Base-by-base conservation (phyloP, 371 early-diverging fungal species). In the Mortierella sp. region DNA sequence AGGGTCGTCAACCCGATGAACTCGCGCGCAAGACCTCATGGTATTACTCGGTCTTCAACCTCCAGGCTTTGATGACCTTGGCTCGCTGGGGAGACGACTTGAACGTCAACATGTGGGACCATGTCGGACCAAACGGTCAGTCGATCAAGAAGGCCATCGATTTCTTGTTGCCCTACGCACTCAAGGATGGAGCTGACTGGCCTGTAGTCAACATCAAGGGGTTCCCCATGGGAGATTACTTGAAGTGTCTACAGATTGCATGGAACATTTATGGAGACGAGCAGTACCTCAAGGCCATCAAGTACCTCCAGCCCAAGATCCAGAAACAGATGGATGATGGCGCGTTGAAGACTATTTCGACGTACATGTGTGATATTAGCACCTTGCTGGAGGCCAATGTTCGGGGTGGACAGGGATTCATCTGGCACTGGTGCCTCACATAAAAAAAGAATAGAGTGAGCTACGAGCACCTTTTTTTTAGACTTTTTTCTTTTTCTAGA, bases 121-220 rank as follows among this genome's bases (percentile, higher is more conserved):
- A 89, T 75, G 54, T 77, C 48, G 87, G 88, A 0, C 81, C 82
- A 14, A 79, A 88, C 52, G 89, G 90, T 26, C 89, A 89, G 58
- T 80, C 87, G 47, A 83, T 90, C 52, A 83, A 87, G 57, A 78
- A 79, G 55, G 92, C 92, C 0, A 63, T 93, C 55, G 90, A 93
- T 58, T 92, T 82, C 75, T 68, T 93, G 80, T 63, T 91, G 44
- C 90, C 91, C 0, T 88, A 85, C 82, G 89, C 91, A 13, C 55
- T 80, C 70, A 65, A 79, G 13, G 84, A 88, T 73, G 91, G 90
- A 14, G 60, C 81, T 1, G 81, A 76, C 3, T 92, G 92, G 92
- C 83, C 87, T 2, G 88, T 83, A 38, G 16, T 24, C n/a, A 90
- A 90, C 52, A 78, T 78, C 24, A 81, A 76, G 82, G 88, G 57